Evolutionary conservation across 2,329 filamentous ascomycete species (phyloP).

Genomic region (Venturia asperata): DNA sequence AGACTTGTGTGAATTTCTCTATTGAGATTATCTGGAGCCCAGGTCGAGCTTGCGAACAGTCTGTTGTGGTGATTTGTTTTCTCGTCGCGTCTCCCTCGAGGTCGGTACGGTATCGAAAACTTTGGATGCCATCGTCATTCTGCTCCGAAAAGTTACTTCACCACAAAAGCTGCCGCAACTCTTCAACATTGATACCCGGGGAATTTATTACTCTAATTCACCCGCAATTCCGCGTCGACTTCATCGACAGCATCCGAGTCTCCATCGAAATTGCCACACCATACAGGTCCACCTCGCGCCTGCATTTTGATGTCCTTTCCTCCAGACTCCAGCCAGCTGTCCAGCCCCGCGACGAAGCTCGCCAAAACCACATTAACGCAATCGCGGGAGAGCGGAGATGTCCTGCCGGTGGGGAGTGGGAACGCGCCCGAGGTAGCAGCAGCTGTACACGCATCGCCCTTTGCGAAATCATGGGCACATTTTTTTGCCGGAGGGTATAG

Average conservation of each 20-base stretch:
- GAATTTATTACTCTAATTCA: neutral
- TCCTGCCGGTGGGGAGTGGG: neutral
- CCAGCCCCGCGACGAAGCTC: constrained; percentile 14
- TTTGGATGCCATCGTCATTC: neutral
- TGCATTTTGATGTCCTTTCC: constrained; percentile 22
- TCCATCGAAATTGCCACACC: neutral
- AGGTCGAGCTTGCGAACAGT: neutral
- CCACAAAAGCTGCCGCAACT: no score
- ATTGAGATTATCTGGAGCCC: neutral
- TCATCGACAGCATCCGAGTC: neutral
- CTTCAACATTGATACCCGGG: neutral
- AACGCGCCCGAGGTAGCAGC: constrained; percentile 12
- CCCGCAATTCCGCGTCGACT: neutral
- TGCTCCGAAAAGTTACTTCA: no score
- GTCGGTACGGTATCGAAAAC: neutral
- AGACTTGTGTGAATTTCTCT: neutral
- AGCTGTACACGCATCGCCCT: constrained; percentile 32
- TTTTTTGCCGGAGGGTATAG: constrained; percentile 79
- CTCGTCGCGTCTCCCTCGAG: neutral
- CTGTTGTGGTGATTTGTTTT: neutral
- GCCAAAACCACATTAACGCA: neutral
- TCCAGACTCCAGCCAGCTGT: constrained; percentile 25
- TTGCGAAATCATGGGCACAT: constrained; percentile 77
- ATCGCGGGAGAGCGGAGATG: constrained; percentile 15
- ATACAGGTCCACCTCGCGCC: neutral